A percentile compares a stretch with the other conserved stretches of the same genome.
Conservation (phyloP, 805 yeast species). For the Ogataea naganishii region DNA sequence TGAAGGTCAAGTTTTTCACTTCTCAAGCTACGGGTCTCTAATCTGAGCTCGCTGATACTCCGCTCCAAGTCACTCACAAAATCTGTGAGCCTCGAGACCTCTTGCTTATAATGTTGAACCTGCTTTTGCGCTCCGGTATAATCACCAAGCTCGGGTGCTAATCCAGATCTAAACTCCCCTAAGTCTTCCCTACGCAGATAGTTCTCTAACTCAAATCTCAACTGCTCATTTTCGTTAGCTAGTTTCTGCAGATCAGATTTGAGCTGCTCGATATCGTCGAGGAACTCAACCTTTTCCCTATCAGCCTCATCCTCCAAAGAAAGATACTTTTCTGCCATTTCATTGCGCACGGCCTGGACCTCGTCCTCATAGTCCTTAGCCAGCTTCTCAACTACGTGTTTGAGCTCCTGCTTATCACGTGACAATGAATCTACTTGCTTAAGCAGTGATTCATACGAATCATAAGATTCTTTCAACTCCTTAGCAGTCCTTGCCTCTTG, state of each 20-base stretch:
- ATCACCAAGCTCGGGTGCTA: no score
- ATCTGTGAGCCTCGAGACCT: neutral
- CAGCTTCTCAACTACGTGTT: no score
- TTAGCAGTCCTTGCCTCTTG: constrained; percentile 1
- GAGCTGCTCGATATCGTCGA: neutral
- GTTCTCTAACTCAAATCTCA: no score
- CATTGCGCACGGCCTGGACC: no score
- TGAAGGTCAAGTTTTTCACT: constrained; percentile 2
- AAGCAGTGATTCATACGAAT: neutral
- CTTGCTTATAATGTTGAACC: constrained; percentile 1
- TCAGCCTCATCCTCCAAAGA: constrained; percentile 13
- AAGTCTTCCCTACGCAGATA: no score
- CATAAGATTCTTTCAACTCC: constrained; percentile 4
- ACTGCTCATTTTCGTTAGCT: constrained; percentile 1
- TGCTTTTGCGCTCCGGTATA: no score
- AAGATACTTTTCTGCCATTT: constrained; percentile 2
- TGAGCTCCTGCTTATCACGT: no score
- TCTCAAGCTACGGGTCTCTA: constrained; percentile 6
- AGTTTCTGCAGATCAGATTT: neutral
- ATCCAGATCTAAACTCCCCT: no score
- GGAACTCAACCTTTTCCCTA: constrained; percentile 6
- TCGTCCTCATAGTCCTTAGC: no score
- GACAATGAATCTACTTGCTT: constrained; percentile 2
- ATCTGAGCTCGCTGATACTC: constrained; percentile 1
- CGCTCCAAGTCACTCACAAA: constrained; percentile 1